These are phyloP conservation scores for Basidiobolus meristosporus DNA, from an alignment of 371 early-diverging fungal genomes.

Conservation along the genomic window DNA sequence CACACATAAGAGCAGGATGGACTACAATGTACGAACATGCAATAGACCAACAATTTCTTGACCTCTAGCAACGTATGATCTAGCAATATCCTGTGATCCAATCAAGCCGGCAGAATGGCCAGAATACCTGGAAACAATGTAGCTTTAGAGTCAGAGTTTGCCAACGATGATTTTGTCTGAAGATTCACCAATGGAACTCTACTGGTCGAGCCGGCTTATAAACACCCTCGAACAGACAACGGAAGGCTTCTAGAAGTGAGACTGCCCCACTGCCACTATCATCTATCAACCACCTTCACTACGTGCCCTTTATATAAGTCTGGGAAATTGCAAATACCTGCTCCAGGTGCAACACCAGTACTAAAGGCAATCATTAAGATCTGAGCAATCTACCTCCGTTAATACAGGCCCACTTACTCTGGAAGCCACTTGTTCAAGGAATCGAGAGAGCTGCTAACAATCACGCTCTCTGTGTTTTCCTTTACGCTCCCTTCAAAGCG, in stretches of 20 bases:
- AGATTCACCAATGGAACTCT: slow-evolving; percentile 96
- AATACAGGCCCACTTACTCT: too few relatives aligned
- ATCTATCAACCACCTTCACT: too few relatives aligned
- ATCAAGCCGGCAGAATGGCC: slow-evolving; percentile 75
- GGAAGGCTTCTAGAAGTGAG: slow-evolving; percentile 74
- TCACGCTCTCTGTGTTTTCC: slow-evolving; percentile 38
- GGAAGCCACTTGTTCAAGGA: slow-evolving; percentile 76
- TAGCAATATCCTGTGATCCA: slow-evolving; percentile 73
- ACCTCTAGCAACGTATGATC: slow-evolving; percentile 28
- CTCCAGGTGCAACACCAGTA: slow-evolving; percentile 65
- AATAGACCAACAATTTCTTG: slow-evolving; percentile 53
- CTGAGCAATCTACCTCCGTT: too few relatives aligned
- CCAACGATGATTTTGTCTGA: too few relatives aligned
- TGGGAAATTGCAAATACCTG: too few relatives aligned
- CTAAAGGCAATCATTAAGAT: slow-evolving; percentile 61
- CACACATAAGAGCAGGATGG: too few relatives aligned
- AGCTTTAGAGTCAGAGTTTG: too few relatives aligned
- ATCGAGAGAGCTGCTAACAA: slow-evolving; percentile 82
- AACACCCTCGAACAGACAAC: slow-evolving; percentile 36
- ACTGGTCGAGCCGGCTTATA: slow-evolving; percentile 72
- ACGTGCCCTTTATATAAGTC: too few relatives aligned
- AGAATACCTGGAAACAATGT: too few relatives aligned
- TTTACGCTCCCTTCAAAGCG: slow-evolving; percentile 46
- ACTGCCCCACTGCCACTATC: slow-evolving; percentile 83
- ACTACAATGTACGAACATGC: too few relatives aligned